Evolutionary conservation across 768 basidiomycete species (phyloP).

Genomic region (Phylloporus sp.): DNA sequence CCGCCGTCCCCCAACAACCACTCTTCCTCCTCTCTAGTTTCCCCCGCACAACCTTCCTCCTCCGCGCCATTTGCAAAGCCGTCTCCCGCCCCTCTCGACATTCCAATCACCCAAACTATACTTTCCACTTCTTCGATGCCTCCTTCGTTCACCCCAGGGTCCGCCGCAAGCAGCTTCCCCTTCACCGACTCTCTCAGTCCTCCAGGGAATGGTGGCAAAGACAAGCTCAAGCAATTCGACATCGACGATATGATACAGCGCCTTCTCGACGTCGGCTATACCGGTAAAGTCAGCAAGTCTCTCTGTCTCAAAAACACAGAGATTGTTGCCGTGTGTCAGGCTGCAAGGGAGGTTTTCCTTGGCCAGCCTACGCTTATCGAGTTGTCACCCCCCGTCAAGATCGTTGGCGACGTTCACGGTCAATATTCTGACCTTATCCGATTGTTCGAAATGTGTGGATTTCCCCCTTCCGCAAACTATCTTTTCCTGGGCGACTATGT

Average conservation of each 20-base stretch:
- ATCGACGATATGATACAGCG: constrained; percentile 98
- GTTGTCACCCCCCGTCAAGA: constrained; percentile 96
- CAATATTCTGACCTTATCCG: constrained; percentile 99
- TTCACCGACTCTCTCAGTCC: constrained; percentile 33
- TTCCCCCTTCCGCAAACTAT: constrained; percentile 95
- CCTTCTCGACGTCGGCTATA: constrained; percentile 93
- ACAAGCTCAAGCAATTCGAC: constrained; percentile 70
- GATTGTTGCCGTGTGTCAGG: constrained; percentile 89
- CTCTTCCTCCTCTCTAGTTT: constrained; percentile 36
- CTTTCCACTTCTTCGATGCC: constrained; percentile 62
- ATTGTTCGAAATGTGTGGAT: constrained; percentile 99
- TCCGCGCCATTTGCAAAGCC: constrained; percentile 34
- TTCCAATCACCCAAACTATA: constrained; percentile 79
- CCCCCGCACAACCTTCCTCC: constrained; percentile 10
- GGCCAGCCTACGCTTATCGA: constrained; percentile 96
- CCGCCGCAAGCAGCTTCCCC: constrained; percentile 38
- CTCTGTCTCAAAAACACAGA: constrained; percentile 94
- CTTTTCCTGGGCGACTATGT: constrained; percentile 99
- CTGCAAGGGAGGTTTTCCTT: constrained; percentile 94
- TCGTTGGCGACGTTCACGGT: constrained; percentile 98
- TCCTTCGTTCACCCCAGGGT: constrained; percentile 46
- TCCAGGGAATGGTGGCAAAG: constrained; percentile 42
- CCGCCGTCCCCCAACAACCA: constrained; percentile 36
- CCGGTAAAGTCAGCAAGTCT: constrained; percentile 96
- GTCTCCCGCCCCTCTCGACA: constrained; percentile 60